phyloP scores from a whole-genome alignment of 305 asterid genomes.

The Solanum aculeatissimum region DNA sequence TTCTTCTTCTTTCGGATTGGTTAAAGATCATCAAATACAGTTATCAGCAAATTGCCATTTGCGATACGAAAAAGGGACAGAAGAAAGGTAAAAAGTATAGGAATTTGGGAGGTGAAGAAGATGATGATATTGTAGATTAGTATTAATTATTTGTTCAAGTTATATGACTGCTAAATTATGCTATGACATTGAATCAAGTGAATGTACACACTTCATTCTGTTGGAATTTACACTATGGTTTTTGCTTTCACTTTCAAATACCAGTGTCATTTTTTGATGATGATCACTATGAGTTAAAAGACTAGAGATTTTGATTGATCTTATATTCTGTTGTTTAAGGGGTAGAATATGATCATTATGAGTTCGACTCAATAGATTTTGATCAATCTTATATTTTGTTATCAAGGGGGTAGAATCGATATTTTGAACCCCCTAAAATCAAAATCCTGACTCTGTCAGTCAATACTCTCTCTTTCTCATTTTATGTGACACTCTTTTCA shows the following conservation, averaged over 20 bases:
- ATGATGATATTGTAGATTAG: background rate
- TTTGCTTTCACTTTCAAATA: background rate
- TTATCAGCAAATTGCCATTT: background rate
- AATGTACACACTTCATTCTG: background rate
- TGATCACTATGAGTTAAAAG: background rate
- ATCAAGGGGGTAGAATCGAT: background rate
- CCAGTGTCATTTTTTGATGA: background rate
- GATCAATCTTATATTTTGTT: background rate
- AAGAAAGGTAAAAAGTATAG: background rate
- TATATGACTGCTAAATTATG: background rate
- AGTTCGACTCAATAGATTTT: background rate
- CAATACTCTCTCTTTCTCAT: too few species aligned
- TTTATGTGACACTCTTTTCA: too few species aligned
- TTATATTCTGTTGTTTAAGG: background rate
- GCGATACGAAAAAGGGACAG: background rate
- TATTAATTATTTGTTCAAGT: background rate
- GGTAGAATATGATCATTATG: background rate
- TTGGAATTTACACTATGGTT: background rate
- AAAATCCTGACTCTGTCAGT: too few species aligned
- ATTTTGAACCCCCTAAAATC: too few species aligned
- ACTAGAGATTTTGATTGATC: background rate
- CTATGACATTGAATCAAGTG: background rate
- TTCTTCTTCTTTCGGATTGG: background rate
- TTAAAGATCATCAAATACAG: background rate
- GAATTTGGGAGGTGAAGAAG: background rate